phyloP scores from a whole-genome alignment of 257 asterid genomes.

The Solanum chilense region DNA sequence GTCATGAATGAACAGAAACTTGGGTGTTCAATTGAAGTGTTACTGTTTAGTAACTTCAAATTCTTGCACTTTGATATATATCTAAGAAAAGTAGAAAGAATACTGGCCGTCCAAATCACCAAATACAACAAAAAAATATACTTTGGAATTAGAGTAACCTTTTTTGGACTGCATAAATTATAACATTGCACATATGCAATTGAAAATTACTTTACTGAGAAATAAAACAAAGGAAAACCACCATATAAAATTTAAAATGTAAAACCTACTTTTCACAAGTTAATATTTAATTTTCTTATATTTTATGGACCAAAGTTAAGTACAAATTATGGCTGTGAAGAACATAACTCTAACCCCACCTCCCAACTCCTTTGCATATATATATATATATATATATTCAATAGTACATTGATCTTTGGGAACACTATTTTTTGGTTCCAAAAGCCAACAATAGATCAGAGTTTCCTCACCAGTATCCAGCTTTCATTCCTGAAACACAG shows the following conservation, averaged over 20 bases:
- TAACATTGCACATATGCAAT: not conserved
- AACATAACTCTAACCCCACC: not conserved
- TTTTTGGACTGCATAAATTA: not conserved
- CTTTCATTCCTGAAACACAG: not conserved
- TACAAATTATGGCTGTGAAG: not conserved
- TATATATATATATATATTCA: not conserved
- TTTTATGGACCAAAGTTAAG: not conserved
- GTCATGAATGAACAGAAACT: not conserved
- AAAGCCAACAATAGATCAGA: not conserved
- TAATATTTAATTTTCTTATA: too few species aligned
- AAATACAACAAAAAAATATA: too few species aligned
- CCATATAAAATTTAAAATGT: not conserved
- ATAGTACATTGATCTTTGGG: not conserved
- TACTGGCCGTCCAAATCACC: too few species aligned
- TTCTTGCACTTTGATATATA: too few species aligned
- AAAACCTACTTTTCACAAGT: not conserved
- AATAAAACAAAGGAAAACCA: not conserved
- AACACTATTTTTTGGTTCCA: not conserved
- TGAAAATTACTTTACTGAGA: not conserved
- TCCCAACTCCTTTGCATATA: not conserved
- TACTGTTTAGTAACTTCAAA: too few species aligned
- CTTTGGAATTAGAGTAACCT: too few species aligned
- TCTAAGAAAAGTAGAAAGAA: too few species aligned
- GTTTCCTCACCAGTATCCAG: not conserved
- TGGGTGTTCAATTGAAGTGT: not conserved